A percentile compares a stretch with the other conserved stretches of the same genome.
phyloP scores from a whole-genome alignment of 108 stramenopile species.

The Cyclotella distinguenda region DNA sequence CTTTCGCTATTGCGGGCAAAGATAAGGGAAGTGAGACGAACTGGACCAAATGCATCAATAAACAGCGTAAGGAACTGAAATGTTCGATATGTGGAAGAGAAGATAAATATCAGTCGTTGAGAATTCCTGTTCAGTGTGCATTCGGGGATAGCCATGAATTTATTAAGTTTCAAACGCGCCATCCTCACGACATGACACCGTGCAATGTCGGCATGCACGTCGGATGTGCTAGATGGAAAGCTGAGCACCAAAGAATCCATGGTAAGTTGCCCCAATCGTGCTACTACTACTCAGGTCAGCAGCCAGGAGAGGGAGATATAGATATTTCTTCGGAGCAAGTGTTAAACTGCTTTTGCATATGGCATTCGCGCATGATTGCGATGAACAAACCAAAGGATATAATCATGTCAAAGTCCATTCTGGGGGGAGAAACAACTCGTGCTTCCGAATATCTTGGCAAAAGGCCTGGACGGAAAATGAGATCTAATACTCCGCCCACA shows the following conservation, averaged over 20 bases:
- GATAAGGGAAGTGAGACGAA: conserved; percentile 1
- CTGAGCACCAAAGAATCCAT: conserved; percentile 4
- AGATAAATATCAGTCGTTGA: conserved; percentile 12
- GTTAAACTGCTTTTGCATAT: conserved; percentile 23
- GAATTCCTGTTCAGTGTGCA: conserved; percentile 56
- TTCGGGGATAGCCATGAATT: conserved; percentile 29
- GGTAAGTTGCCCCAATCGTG: conserved; percentile 10
- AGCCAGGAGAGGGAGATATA: not conserved
- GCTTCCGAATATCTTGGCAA: not conserved
- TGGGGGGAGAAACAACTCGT: not conserved
- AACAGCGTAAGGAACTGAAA: conserved; percentile 34
- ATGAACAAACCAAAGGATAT: conserved; percentile 16
- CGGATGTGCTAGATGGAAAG: conserved; percentile 31
- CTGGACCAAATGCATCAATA: conserved; percentile 5
- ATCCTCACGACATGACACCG: not conserved
- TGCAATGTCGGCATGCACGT: conserved; percentile 33
- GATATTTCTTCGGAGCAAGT: conserved; percentile 1
- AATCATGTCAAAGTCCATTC: not conserved
- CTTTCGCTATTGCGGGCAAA: conserved; percentile 3
- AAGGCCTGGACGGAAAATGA: not conserved
- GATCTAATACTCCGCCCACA: not conserved
- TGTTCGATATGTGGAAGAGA: conserved; percentile 49
- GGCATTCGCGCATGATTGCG: conserved; percentile 22
- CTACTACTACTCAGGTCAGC: conserved; percentile 21
- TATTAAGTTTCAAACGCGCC: conserved; percentile 20